Base-by-base conservation (phyloP, 2,329 filamentous ascomycete species). In the Kalaharituber pfeilii region DNA sequence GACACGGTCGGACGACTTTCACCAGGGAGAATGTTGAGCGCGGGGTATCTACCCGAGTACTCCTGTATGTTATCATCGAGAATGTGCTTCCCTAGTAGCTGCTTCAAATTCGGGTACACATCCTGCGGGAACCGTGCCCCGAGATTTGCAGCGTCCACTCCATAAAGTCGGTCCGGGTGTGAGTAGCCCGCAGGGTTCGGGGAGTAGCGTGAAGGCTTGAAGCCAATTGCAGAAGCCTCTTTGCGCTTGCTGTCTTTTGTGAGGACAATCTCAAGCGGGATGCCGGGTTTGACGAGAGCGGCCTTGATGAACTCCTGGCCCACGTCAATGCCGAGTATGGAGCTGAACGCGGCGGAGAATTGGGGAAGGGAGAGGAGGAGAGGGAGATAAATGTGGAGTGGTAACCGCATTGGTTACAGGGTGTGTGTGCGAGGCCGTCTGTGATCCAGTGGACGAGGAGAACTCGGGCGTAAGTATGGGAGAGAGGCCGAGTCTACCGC, bases 291-390 rank as follows among this genome's bases (percentile, higher is more conserved):
- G 58, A 98, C 89, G 42, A 98, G 78, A 13, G 85, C 81, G 26
- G 89, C 89, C 73, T 96, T 98, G 72, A 98, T 84, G 71, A 94
- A 95, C 68, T 94, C 86, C 54, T 91, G 95, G 62, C 91, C 91
- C 53, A 98, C 75, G 70, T 98, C 91, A 64, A 98, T 78, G 59
- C 91, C 91, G 22, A 98, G 74, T 18, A 96, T 88, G 52, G 86
- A 86, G 7, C 86, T 79, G 33, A 77, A 76, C 53, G 77, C 79
- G 54, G 76, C 77, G 55, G 77, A 75, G 52, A 76, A 74, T 57
- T 71, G 71, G 22, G 71, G 70, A 62, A 79, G 74, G 55, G 81
- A 69, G 54, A 77, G 69, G 54, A 75, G 61, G 55, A 77, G 70
- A 55, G 72, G 70, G 20, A 80, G 64, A n/a, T 36, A 36, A 9